phyloP scores from a whole-genome alignment of 257 asterid species.

The Nicotiana otophora region DNA sequence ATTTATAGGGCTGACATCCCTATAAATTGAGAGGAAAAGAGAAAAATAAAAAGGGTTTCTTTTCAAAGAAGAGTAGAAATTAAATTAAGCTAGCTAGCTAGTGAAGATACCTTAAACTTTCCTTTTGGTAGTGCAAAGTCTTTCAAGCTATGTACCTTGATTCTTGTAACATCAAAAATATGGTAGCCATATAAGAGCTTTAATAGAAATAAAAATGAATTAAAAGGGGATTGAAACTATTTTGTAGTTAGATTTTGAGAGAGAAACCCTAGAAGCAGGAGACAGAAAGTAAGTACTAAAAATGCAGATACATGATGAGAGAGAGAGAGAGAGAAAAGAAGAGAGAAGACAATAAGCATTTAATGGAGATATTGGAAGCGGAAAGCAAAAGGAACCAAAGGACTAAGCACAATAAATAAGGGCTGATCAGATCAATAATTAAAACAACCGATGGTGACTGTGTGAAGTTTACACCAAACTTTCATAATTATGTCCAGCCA shows the following conservation, averaged over 20 bases:
- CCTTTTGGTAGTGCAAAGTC: neutral
- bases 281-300: too few species aligned
- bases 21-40: neutral
- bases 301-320: neutral
- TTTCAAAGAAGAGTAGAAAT: too few species aligned
- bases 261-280: slow-evolving; percentile 43
- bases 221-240: neutral
- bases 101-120: neutral
- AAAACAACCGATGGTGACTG: too few species aligned
- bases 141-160: slow-evolving; percentile 8
- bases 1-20: neutral
- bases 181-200: neutral
- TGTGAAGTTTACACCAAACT: too few species aligned
- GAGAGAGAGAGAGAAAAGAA: neutral
- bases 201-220: too few species aligned
- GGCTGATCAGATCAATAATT: neutral
- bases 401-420: slow-evolving; percentile 2
- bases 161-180: neutral
- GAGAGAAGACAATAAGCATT: slow-evolving; percentile 13
- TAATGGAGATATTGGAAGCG: neutral
- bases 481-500: too few species aligned
- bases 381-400: neutral
- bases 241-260: neutral
- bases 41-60: neutral
- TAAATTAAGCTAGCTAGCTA: too few species aligned